Evolutionary conservation across 495 filamentous ascomycete species (phyloP), one percentile per base, ranked within the genome.

Genomic region (Podospora sp.): DNA sequence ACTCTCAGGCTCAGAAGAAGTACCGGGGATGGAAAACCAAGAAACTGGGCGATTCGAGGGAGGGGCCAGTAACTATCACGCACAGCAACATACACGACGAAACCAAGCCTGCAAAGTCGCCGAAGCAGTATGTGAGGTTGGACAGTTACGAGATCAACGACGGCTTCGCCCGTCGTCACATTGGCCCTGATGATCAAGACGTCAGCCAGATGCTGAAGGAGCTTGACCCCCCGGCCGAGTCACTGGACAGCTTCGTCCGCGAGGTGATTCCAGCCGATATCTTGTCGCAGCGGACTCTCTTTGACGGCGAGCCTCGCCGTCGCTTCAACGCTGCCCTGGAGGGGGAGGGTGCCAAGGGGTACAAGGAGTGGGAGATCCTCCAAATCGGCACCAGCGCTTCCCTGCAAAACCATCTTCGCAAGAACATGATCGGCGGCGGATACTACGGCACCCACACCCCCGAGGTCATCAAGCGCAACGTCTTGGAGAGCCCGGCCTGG

Each of bases 401-500:
- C 77, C 88, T 84, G 25, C 80, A 80, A 50, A 80, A 90, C 66
- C 92, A 92, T 71, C 84, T 16, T 12, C 77, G 79, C 56, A 82
- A 86, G 72, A 89, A 82, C 71, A 93, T 94, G 68, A 92, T 97
- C 70, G 95, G 95, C 4, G 88, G 85, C 56, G 95, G 95, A 51
- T 99, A 98, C 83, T 90, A 92, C 64, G 91, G 88, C 16, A 94
- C 95, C 49, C 86, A 88, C 70, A 90, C 92, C 0, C 95, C 95
- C 20, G 90, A 92, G 62, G 95, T 98, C 35, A 97, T 99, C 75
- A 92, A 96, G 79, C 85, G 95, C 72, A 99, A 99, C 76, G 85
- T 98, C 9, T 82, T 99, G 33, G 94, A 99, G 83, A 92, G 88
- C 72, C 95, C 95, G 0, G 96, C 89, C 18, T 99, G 95, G 95